Evolutionary conservation across 2,329 filamentous ascomycete genomes (phyloP), one percentile per base, ranked within the genome.

Genomic region (Microdochium trichocladiopsis): DNA sequence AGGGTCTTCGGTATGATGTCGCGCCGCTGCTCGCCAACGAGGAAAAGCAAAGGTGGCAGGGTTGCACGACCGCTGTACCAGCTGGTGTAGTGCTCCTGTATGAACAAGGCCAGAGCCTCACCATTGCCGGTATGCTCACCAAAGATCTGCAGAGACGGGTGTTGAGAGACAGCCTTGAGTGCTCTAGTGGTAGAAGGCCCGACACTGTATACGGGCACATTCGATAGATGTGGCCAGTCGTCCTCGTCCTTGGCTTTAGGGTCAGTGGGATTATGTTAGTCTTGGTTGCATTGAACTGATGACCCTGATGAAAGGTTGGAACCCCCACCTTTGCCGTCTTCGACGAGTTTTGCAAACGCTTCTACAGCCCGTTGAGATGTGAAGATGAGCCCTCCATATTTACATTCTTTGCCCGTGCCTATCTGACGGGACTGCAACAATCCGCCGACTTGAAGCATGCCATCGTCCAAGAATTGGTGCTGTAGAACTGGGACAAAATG

Each of bases 1-100:
- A 97, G 72, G 1, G 82, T 90, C 60, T 81, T 88, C 1, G 94
- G 92, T 57, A 99, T 96, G 58, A 96, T 83, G 66, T 97, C 94
- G 47, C 94, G 76, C 51, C 91, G 81, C 65, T 92, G 88, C 65
- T 96, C 93, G 21, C 94, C 94, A 0, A 95, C 91, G 14, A 95
- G 79, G 66, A 97, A 99, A 1, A 97, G 72, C 4, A 97, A 67
- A 0, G 87, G 79, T 1, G 82, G 83, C 60, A 83, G 82, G 14
- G 58, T 61, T 11, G 65, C 49, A 49, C 68, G 63, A 36, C 66
- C 66, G 33, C 63, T 56, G 57, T 82, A 77, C 74, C 76, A 78
- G 49, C 70, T 62, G 23, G 61, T 80, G 63, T 96, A 95, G 65
- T 96, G 87, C 2, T 83, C 71, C 5, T 95, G 75, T 51, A 99